phyloP scores from a whole-genome alignment of 2,329 filamentous ascomycete species.

The Phialemonium atrogriseum region DNA sequence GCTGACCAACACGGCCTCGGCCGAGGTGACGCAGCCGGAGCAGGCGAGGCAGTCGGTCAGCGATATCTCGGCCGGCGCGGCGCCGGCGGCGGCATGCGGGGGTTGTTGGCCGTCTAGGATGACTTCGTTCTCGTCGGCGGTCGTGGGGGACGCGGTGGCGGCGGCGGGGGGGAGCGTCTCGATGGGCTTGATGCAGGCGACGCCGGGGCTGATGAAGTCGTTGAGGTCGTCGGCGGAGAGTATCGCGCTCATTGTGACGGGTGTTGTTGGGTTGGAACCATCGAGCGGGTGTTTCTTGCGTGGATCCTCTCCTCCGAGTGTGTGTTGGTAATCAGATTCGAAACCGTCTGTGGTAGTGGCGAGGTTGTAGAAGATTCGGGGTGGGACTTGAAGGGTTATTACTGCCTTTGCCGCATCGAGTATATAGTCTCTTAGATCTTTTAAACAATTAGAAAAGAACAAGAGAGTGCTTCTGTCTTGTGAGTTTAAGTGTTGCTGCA shows the following conservation, averaged over 20 bases:
- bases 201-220: slow-evolving; percentile 96
- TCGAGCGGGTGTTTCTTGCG: too few species aligned
- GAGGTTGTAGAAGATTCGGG: too few species aligned
- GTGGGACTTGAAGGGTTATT: too few species aligned
- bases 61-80: slow-evolving; percentile 79
- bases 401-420: too few species aligned
- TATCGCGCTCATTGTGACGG: slow-evolving; percentile 78
- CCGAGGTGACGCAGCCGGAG: slow-evolving; percentile 94
- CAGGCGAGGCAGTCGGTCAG: slow-evolving; percentile 96
- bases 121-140: slow-evolving; percentile 64
- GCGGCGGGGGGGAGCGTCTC: slow-evolving; percentile 72
- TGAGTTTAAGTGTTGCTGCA: too few species aligned
- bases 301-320: too few species aligned
- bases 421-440: too few species aligned
- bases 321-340: too few species aligned
- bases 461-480: too few species aligned
- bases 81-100: slow-evolving; percentile 38
- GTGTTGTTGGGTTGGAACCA: background rate
- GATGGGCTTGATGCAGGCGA: slow-evolving; percentile 96
- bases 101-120: slow-evolving; percentile 78
- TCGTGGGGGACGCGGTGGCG: slow-evolving; percentile 24
- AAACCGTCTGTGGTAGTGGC: too few species aligned
- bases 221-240: slow-evolving; percentile 95
- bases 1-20: slow-evolving; percentile 92
- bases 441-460: too few species aligned